Percentiles rank a stretch among this genome's conserved stretches.
Conservation (phyloP, 495 filamentous ascomycete species). For the Penicillium subrubescens region DNA sequence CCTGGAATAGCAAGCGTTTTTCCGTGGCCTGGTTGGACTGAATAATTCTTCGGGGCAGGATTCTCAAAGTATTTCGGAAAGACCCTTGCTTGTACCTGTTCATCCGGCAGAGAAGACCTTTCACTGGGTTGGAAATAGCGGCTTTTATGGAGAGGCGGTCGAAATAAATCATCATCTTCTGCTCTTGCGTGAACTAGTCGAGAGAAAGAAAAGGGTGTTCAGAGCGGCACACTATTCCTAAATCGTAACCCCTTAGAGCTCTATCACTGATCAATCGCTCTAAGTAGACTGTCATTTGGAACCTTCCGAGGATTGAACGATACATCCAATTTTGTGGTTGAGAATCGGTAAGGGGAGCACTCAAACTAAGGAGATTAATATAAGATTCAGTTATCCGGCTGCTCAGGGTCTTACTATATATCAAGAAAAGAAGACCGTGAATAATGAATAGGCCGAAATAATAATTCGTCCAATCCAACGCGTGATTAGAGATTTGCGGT, state of each 20-base stretch:
- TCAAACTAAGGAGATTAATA: slow-evolving; percentile 1
- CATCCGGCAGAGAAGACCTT: background rate
- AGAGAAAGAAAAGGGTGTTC: no score
- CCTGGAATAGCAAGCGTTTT: background rate
- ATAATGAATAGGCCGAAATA: background rate
- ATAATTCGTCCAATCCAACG: slow-evolving; percentile 1
- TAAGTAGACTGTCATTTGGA: background rate
- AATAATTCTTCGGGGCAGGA: background rate
- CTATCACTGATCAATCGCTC: no score
- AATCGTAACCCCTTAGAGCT: no score
- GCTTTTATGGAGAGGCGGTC: background rate
- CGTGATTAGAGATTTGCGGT: background rate
- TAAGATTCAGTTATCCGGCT: background rate
- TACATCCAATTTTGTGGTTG: slow-evolving; percentile 1
- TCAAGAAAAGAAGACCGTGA: background rate
- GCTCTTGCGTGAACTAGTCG: no score
- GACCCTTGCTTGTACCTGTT: background rate
- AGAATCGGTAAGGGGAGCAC: background rate
- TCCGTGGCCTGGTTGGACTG: background rate
- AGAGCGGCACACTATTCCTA: no score
- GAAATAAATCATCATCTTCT: background rate
- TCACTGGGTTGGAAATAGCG: background rate
- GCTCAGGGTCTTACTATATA: background rate
- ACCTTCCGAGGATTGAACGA: background rate
- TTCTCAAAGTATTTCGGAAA: background rate